phyloP scores from a whole-genome alignment of 1,284 basidiomycete species.

The Ustilago cynodontis region DNA sequence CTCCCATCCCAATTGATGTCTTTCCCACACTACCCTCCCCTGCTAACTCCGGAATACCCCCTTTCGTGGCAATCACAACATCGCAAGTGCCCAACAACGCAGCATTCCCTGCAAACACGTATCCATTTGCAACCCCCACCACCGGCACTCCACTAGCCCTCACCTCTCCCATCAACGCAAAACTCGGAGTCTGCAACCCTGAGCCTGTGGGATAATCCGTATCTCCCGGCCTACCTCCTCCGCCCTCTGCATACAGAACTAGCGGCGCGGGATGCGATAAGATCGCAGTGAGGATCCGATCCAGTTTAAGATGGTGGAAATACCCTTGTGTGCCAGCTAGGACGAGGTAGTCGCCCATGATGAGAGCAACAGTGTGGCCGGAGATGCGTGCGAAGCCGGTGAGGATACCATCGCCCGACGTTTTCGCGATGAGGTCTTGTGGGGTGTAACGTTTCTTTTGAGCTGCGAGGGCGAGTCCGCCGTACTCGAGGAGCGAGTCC shows the following conservation, averaged over 20 bases:
- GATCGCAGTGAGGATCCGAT: constrained; percentile 39
- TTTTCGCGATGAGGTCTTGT: constrained; percentile 29
- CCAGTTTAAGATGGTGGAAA: constrained; percentile 55
- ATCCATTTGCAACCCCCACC: constrained; percentile 52
- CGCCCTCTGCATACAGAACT: constrained; percentile 58
- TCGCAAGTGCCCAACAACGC: constrained; percentile 57
- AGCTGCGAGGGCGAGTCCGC: constrained; percentile 48
- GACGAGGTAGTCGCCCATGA: constrained; percentile 54
- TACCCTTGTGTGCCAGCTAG: constrained; percentile 56
- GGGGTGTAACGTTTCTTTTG: constrained; percentile 21
- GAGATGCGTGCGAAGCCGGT: constrained; percentile 46
- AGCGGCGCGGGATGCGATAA: constrained; percentile 44
- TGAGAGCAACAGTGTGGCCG: constrained; percentile 23
- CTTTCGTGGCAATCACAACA: constrained; percentile 46
- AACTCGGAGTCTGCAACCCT: constrained; percentile 50
- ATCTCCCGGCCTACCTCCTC: constrained; percentile 56
- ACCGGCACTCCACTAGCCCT: constrained; percentile 42
- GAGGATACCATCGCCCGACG: constrained; percentile 54
- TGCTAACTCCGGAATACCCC: constrained; percentile 15
- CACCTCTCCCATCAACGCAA: constrained; percentile 50
- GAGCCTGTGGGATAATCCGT: constrained; percentile 30
- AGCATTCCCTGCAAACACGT: constrained; percentile 59
- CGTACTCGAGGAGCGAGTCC: constrained; percentile 49
- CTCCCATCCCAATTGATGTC: constrained; percentile 56
- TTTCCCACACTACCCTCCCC: constrained; percentile 4